Evolutionary conservation across 371 early-diverging fungal genomes (phyloP).

Genomic region (Syncephalastrum sp.): DNA sequence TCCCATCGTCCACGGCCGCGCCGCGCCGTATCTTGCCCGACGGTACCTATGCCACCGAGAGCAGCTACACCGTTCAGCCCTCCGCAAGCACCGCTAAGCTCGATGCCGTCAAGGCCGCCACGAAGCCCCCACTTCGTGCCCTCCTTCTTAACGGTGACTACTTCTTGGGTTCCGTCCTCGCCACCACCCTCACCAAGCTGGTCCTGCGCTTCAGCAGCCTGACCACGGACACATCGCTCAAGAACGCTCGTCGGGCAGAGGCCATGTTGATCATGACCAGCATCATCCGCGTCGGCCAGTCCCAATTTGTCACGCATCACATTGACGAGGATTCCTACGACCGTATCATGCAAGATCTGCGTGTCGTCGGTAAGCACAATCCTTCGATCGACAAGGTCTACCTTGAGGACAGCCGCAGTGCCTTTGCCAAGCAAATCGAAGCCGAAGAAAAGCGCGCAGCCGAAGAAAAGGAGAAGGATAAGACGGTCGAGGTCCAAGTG

Average conservation of each 20-base stretch:
- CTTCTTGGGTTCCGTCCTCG: constrained; percentile 85
- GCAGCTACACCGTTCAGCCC: constrained; percentile 64
- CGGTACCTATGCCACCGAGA: constrained; percentile 97
- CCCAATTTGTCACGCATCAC: constrained; percentile 74
- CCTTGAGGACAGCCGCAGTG: constrained; percentile 74
- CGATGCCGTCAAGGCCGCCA: constrained; percentile 66
- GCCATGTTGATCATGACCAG: constrained; percentile 97
- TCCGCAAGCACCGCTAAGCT: constrained; percentile 45
- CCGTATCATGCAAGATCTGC: constrained; percentile 88
- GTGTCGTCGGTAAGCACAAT: constrained; percentile 70
- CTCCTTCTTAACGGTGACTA: constrained; percentile 87
- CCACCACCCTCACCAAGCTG: constrained; percentile 88
- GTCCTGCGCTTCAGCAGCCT: constrained; percentile 71
- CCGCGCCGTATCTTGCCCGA: constrained; percentile 87
- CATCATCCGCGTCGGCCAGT: constrained; percentile 90
- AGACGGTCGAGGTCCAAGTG: constrained; percentile 73
- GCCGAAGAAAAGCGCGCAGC: constrained; percentile 62
- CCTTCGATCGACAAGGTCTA: constrained; percentile 68
- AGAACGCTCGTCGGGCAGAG: constrained; percentile 82
- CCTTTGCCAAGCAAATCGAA: constrained; percentile 79
- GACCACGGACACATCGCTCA: constrained; percentile 44
- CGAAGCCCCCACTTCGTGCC: constrained; percentile 76
- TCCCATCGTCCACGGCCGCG: constrained; percentile 47
- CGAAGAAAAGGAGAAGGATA: constrained; percentile 63
- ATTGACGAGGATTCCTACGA: constrained; percentile 97